Conservation (phyloP, 23 red algal species). For the Gracilaria caudata region DNA sequence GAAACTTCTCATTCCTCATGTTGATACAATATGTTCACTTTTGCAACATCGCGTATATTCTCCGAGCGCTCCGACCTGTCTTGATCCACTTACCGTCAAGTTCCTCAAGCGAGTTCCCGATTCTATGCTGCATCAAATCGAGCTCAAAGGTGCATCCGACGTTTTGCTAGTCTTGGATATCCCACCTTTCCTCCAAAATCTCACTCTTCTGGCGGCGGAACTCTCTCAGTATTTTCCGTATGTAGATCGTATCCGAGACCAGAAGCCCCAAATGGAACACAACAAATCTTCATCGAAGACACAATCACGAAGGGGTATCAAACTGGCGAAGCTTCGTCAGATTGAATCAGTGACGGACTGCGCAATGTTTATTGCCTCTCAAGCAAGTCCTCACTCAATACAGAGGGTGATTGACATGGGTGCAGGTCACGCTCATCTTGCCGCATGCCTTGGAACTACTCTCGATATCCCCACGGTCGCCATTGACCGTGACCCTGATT, state of each 20-base stretch:
- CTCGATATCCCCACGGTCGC: conserved; percentile 39
- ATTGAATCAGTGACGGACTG: conserved; percentile 11
- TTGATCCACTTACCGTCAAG: conserved; percentile 1
- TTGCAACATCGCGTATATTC: conserved; percentile 6
- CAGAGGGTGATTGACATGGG: conserved; percentile 47
- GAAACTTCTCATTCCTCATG: conserved; percentile 5
- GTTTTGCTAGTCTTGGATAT: not conserved
- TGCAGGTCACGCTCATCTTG: conserved; percentile 58
- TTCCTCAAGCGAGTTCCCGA: not conserved
- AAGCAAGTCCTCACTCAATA: not conserved
- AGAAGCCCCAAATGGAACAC: not conserved
- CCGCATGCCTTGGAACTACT: conserved; percentile 19
- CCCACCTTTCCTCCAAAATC: conserved; percentile 2
- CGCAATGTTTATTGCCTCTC: not conserved
- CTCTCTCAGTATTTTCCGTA: conserved; percentile 18
- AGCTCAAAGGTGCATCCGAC: not conserved
- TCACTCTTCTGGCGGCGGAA: not conserved
- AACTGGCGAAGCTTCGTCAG: conserved; percentile 42
- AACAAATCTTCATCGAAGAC: not conserved
- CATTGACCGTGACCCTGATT: conserved; percentile 21
- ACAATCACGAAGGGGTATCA: not conserved
- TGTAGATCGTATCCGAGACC: not conserved
- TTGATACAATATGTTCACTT: conserved; percentile 18
- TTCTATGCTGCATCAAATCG: conserved; percentile 3
- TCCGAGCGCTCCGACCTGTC: not conserved